Evolutionary conservation across 306 rosid genomes (phyloP), one percentile per base, ranked within the genome.

Genomic region (Luffa acutangula): DNA sequence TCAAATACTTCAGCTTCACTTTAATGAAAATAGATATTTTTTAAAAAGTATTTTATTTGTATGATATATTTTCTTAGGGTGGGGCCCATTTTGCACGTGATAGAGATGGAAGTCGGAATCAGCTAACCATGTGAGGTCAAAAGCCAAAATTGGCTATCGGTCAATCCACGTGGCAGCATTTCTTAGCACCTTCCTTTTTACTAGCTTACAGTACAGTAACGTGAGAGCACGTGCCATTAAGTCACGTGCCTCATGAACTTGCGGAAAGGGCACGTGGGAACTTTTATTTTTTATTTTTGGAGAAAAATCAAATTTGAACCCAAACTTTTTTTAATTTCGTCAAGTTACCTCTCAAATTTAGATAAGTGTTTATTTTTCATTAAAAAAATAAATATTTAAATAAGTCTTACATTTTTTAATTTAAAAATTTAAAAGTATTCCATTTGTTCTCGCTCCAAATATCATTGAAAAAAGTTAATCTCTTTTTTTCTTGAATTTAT

Each of bases 61-160:
- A 3, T 36, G 31, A 66, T 66, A 39, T 36, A 25, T 7, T 69
- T 42, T 3, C 14, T 69, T 65, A 65, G 12, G 15, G 76, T 43
- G 76, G 76, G 76, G 56, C 25, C 76, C 76, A 70, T 41, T 3
- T 10, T 42, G 17, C 75, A 69, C 75, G 53, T 69, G 75, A 69
- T 66, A 18, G 52, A 2, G 52, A 9, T 62, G 69, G 69, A 14
- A 9, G 75, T 17, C 6, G 2, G 33, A 51, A n/a, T 64, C 72
- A 7, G n/a, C 72, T 0, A 17, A 42, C 33, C 74, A 64, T 43
- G 76, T 70, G 56, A 70, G 34, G 76, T 70, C 49, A 66, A 66
- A 66, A 66, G 49, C 13, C 11, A 12, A 64, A 34, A 5, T 15
- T 64, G 71, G 71, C 9, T n/a, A 36, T 20, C 8, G 10, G 45